Conservation (phyloP, 352 stramenopile species). For the Globisporangium alternatum region DNA sequence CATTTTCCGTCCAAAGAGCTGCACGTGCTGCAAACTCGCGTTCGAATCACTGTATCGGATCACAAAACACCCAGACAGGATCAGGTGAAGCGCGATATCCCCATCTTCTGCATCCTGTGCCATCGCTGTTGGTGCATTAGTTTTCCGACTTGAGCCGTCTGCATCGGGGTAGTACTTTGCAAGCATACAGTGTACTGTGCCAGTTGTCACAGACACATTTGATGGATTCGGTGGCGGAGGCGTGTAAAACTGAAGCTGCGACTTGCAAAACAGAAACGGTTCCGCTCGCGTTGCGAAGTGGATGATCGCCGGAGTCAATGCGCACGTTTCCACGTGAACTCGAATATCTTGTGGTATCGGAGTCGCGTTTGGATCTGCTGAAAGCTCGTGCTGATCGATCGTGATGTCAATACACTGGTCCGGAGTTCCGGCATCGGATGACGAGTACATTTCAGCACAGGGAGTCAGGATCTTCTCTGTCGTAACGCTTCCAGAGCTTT, state of each 20-base stretch:
- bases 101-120: background rate
- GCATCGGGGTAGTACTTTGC: constrained; percentile 36
- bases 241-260: constrained; percentile 31
- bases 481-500: background rate
- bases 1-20: constrained; percentile 73
- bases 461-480: constrained; percentile 22
- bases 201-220: constrained; percentile 63
- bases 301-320: constrained; percentile 45
- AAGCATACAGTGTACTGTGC: constrained; percentile 53
- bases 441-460: constrained; percentile 37
- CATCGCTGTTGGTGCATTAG: background rate
- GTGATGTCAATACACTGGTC: constrained; percentile 38
- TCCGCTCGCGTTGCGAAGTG: constrained; percentile 43
- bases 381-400: constrained; percentile 34
- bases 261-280: constrained; percentile 48
- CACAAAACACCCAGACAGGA: constrained; percentile 59
- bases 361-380: constrained; percentile 8
- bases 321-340: constrained; percentile 60
- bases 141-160: constrained; percentile 1
- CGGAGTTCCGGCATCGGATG: background rate
- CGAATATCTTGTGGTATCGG: constrained; percentile 37
- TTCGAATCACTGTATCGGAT: constrained; percentile 47
- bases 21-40: constrained; percentile 39
- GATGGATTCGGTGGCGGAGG: constrained; percentile 26
- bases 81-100: constrained; percentile 37